Conservation (phyloP, 306 rosid species). For the Ceratonia siliqua region DNA sequence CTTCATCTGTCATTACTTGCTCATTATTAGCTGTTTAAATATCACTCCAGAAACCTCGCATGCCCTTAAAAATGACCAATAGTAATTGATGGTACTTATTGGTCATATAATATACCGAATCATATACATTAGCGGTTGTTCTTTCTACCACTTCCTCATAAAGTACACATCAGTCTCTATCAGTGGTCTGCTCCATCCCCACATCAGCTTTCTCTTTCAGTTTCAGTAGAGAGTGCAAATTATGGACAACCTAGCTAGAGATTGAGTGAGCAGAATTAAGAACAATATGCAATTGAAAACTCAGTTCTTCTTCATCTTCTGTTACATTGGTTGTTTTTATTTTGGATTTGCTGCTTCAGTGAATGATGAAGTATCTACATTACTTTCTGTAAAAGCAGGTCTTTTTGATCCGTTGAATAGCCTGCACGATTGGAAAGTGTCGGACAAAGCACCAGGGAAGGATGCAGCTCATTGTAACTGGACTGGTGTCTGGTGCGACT, state of each 20-base stretch:
- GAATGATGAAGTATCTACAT: constrained; percentile 63
- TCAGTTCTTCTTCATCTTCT: constrained; percentile 51
- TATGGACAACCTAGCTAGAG: constrained; percentile 51
- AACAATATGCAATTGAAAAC: constrained; percentile 49
- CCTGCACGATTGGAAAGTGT: constrained; percentile 65
- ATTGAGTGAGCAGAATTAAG: constrained; percentile 41
- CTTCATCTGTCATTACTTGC: constrained; percentile 51
- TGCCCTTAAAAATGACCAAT: constrained; percentile 39
- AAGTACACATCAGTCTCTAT: constrained; percentile 31
- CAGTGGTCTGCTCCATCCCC: constrained; percentile 24
- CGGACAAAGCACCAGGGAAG: constrained; percentile 34
- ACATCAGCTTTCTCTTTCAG: constrained; percentile 32
- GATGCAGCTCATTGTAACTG: constrained; percentile 65
- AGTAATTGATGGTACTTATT: constrained; percentile 41
- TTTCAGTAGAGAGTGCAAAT: constrained; percentile 42
- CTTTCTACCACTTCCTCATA: constrained; percentile 45
- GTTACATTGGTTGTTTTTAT: constrained; percentile 44
- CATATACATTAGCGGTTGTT: constrained; percentile 43
- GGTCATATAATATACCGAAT: constrained; percentile 39
- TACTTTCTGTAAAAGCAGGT: constrained; percentile 69
- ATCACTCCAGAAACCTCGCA: constrained; percentile 53
- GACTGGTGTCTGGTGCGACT: constrained; percentile 76
- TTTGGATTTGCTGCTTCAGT: constrained; percentile 34
- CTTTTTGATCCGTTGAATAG: constrained; percentile 65
- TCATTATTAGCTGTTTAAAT: constrained; percentile 52